Conservation (phyloP, 2,329 filamentous ascomycete genomes). For the Claviceps purpurea region DNA sequence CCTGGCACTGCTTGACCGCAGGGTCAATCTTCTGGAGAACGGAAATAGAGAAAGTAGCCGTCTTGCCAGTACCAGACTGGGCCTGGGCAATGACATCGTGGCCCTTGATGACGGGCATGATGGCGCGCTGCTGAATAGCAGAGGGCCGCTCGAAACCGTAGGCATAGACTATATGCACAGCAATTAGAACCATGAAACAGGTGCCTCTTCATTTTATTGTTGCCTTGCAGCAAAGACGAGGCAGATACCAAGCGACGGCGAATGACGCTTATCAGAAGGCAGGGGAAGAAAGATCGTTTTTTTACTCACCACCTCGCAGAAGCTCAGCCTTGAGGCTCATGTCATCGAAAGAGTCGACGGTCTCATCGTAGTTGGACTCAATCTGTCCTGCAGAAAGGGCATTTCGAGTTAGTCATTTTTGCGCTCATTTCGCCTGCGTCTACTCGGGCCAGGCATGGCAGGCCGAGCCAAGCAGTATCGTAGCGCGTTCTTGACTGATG, state of each 20-base stretch:
- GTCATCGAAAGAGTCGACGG: constrained; percentile 96
- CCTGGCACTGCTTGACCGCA: constrained; percentile 91
- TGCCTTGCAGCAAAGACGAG: background rate
- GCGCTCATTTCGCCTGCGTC: background rate
- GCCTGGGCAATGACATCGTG: constrained; percentile 99
- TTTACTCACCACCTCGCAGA: constrained; percentile 65
- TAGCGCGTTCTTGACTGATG: background rate
- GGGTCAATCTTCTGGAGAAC: constrained; percentile 98
- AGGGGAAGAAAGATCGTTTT: constrained; percentile 12
- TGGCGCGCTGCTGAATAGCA: constrained; percentile 98
- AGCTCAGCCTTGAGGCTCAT: constrained; percentile 97
- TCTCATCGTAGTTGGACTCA: constrained; percentile 99
- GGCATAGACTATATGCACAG: constrained; percentile 57
- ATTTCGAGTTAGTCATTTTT: constrained; percentile 11
- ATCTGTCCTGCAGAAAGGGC: constrained; percentile 62
- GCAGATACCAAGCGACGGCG: background rate
- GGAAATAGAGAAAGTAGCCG: constrained; percentile 98
- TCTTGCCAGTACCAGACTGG: constrained; percentile 99
- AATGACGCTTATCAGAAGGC: background rate
- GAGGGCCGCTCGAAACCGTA: constrained; percentile 99
- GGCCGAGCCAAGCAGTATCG: background rate
- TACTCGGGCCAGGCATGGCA: constrained; percentile 1
- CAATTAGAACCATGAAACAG: background rate
- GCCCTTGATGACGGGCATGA: constrained; percentile 99
- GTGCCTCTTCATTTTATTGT: background rate